Evolutionary conservation across 192 early-diverging fungal species (phyloP), one percentile per base, ranked within the genome.

Genomic region (Radiomyces spectabilis): DNA sequence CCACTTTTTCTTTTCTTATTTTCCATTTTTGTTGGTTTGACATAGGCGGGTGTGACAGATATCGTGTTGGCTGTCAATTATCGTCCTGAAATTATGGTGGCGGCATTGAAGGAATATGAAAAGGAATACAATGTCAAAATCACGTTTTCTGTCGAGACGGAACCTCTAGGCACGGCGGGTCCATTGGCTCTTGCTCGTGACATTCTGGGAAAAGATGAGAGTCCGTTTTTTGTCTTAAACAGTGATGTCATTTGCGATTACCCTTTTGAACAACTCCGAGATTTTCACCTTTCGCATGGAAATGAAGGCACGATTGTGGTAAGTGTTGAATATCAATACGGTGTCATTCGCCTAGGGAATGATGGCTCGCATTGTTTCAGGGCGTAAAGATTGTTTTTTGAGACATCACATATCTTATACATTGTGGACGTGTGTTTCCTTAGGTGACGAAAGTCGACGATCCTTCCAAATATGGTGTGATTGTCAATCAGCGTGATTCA

Each of bases 51-150:
- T 52, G 96, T 99, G 35, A 92, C 80, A 26, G 94, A 99, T 72
- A 91, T 99, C 41, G 93, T 99, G 5, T 79, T 99, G 53, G 96
- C 96, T 49, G 96, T 99, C 65, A 97, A 96, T 73, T 99, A 99
- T 87, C 89, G 91, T 56, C 95, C 96, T 30, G 95, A 99, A 66
- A 82, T 92, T 55, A 99, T 99, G 96, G 93, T 90, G 5, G 71
- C 84, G 1, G 83, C 90, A 33, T 89, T 99, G 66, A 80, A 96
- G 55, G 87, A 94, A 74, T 93, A 94, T 72, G 94, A 99, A 75
- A 79, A 89, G 34, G 72, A 88, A 61, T 97, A 80, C 79, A 83
- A 82, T 61, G 87, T 99, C 69, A 87, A 76, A 55, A 99, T 99
- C 53, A 91, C 89, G 25, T 98, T 99, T 69, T 95, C 92, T 1